Evolutionary conservation across 129 eudicot genomes (phyloP), one percentile per base, ranked within the genome.

Genomic region (Flaveria robusta): DNA sequence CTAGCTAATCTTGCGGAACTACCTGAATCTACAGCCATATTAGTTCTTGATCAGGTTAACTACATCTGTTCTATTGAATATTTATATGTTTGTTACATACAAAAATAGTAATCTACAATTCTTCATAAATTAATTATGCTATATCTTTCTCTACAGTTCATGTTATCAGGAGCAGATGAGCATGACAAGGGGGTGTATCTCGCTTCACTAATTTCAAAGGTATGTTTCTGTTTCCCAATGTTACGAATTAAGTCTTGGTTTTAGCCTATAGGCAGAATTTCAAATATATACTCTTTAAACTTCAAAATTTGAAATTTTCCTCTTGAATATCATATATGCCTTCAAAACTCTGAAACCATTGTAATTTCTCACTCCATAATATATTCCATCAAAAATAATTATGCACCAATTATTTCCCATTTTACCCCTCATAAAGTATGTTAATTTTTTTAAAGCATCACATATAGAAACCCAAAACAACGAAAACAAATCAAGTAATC

Each of bases 1-100:
- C 83, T 92, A 76, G 34, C 84, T 77, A 74, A 81, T 69, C 92
- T 92, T 60, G 91, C 83, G 64, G 85, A 85, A 76, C 76, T 92
- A 70, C 89, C 96, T 1, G 97, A 92, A 83, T 82, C 96, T 70
- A 82, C 67, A 74, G 90, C 97, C 49, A 89, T 92, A 81, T 87
- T 90, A 78, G 84, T 89, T 74, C 97, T 92, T 82, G 97, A 92
- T 74, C 97, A 92, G 97, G 97, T 91, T 39, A 46, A 67, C 22
- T 46, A 59, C 68, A 49, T 63, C 66, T 55, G 27, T 41, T 41
- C 75, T 60, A 31, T 31, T 7, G 22, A 29, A 63, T 71, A 55
- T 0, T 69, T 43, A 41, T 24, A 65, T 52, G 42, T 56, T 55
- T 49, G 41, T 68, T 63, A 47, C 22, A 54, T 23, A 24, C 23